Base-by-base conservation (phyloP, 2,329 filamentous ascomycete genomes). In the Sclerotinia trifoliorum region DNA sequence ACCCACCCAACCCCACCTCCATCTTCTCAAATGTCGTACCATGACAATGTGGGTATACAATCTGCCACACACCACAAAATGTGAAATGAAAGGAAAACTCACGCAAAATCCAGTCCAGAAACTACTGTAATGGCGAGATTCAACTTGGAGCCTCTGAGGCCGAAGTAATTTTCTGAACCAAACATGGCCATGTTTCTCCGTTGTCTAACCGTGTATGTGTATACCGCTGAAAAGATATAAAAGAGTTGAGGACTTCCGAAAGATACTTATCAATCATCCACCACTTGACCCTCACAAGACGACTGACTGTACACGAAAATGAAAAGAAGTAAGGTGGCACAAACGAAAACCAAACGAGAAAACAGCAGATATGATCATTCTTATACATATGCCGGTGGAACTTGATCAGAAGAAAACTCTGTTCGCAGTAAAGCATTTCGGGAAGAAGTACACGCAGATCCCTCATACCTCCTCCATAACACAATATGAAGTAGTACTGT, bases 91-190 rank as follows among this genome's bases (percentile, higher is more conserved):
- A n/a, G 19, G 39, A 78, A 85, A 32, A 85, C 71, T 75, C 67
- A 87, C 71, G 91, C 80, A 76, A 92, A 92, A 78, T 92, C 89
- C 62, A 88, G 85, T 74, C 90, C 90, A 68, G 90, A 90, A 74
- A 92, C 85, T n/a, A 88, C 80, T 70, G 87, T 87, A 73, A 93
- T 86, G 66, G 89, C 89, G 78, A 86, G 83, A 80, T 90, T 91
- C 72, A 92, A 86, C 78, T 80, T 79, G 46, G 84, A 80, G 80
- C 90, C 90, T 67, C 83, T 83, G 70, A 92, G 83, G 78, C 90
- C 90, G 73, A 90, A 86, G 75, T 84, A 91, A 69, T 78, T 80
- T 54, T 52, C 54, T 17, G 58, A 46, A 19, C 73, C 65, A 70
- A 72, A 69, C 67, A 74, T 74, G 21, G 35, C 54, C 32, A n/a